Base-by-base conservation (phyloP, 164 flowering plant species). In the Taxillus chinensis region DNA sequence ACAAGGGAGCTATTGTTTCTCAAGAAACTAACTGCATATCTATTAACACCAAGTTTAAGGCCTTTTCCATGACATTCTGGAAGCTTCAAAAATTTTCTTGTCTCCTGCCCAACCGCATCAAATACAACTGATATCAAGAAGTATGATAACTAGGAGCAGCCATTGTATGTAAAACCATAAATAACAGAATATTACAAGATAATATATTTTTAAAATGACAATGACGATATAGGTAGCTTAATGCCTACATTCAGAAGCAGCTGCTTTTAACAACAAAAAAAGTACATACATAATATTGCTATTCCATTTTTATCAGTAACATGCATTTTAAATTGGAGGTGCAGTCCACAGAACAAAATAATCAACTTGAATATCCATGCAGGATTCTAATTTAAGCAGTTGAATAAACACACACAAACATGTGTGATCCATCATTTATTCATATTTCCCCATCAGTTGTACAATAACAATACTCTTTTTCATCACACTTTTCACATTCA, bases 11-110 rank as follows among this genome's bases (percentile, higher is more conserved):
- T 72, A 67, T 74, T 83, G 58, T 67, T 73, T 62, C 81, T 77
- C 83, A 91, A 70, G 68, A 89, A 92, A 66, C 95, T 82, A 43
- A 82, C 49, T 5, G 95, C 98, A 78, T 95, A 95, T 64, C 73
- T 82, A 72, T 71, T 74, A 72, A 91, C 55, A 53, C 78, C 57
- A 70, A 63, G 64, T 17, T 49, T 54, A 55, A 27, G 5, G 62
- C 61, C 63, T 59, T 71, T 67, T 54, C 57, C 67, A 41, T 69
- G 43, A 67, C 50, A 13, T 15, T 77, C 27, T 27, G 2, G 72
- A 57, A 39, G 69, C 70, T 71, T 74, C 57, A 64, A 17, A 13
- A 65, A 65, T 64, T 71, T 66, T 66, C 66, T 60, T 17, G 55
- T 59, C 27, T 70, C 83, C 98, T 87, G 80, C 37, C 60, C 55